A percentile compares a stretch with the other conserved stretches of the same genome.
Evolutionary conservation across 2,329 filamentous ascomycete species (phyloP).

Genomic region (Proliferodiscus dingleyae): DNA sequence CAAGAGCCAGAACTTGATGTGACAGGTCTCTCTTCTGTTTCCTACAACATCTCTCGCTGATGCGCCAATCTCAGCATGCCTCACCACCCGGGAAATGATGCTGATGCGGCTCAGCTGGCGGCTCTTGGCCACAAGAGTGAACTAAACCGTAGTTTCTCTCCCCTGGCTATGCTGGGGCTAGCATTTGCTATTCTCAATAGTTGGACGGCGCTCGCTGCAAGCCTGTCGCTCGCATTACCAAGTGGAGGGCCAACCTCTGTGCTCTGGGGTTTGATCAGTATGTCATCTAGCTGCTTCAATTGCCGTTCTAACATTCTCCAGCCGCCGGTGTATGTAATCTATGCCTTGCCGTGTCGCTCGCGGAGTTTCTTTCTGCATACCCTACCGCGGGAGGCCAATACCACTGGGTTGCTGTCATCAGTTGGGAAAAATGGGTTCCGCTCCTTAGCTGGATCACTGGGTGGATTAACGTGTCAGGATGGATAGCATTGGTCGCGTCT

Average conservation of each 20-base stretch:
- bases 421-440: conserved; percentile 40
- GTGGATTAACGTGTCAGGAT: conserved; percentile 44
- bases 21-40: background rate
- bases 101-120: conserved; percentile 41
- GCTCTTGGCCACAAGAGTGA: conserved; percentile 44
- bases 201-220: conserved; percentile 50
- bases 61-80: background rate
- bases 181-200: conserved; percentile 53
- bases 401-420: conserved; percentile 52
- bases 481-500: conserved; percentile 42
- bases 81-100: background rate
- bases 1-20: too few species aligned
- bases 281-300: conserved; percentile 34
- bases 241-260: conserved; percentile 67
- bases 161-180: conserved; percentile 55
- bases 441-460: conserved; percentile 41
- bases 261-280: conserved; percentile 63
- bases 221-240: conserved; percentile 50
- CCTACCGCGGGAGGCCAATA: conserved; percentile 54
- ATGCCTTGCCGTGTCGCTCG: conserved; percentile 52
- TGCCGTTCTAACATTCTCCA: conserved; percentile 46
- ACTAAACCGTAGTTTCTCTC: conserved; percentile 50
- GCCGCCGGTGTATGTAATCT: conserved; percentile 48
- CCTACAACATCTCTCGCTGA: background rate
- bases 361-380: conserved; percentile 52